Base-by-base conservation (phyloP, 768 basidiomycete species). In the Termitomyces sp. region DNA sequence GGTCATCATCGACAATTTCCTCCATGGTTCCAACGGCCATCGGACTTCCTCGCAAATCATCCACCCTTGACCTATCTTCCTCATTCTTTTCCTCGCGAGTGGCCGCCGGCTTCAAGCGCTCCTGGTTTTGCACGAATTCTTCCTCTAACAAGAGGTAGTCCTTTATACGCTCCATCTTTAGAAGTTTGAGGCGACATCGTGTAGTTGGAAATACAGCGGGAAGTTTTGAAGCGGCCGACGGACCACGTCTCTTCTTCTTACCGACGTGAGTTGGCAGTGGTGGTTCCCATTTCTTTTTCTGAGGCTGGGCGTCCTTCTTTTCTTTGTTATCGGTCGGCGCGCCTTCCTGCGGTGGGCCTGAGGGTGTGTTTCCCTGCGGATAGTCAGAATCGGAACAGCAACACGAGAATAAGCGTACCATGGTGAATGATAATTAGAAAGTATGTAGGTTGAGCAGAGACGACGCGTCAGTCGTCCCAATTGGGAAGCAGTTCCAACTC, bases 21-120 rank as follows among this genome's bases (percentile, higher is more conserved):
- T 98, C 97, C 72, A 99, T 79, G 0, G 94, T 94, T 21, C 97
- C 97, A 58, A 99, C 94, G n/a, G 89, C 89, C 94, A 99, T 96
- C 8, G 96, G 97, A 47, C 85, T 89, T 7, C 97, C 97, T 34
- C 96, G 86, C 34, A 99, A 70, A 71, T 94, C 92, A 72, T 99
- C 96, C 46, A 99, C 93, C 66, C 85, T 89, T 9, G 89, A 90
- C 66, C 91, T 79, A 67, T 98, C 95, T 67, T 97, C 95, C 68
- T 94, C 94, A 59, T 94, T 91, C 79, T 94, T 92, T 75, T 97
- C 94, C 71, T 98, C 94, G 37, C 89, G 79, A 21, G 88, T 88
- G 0, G 87, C 79, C 67, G 93, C 88, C 0, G 93, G 94, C 70
- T 92, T 92, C 61, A 94, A 76, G 8, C 89, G 83, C 68, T 95